phyloP scores from a whole-genome alignment of 1,284 basidiomycete species.

The Ceratobasidium sp. region DNA sequence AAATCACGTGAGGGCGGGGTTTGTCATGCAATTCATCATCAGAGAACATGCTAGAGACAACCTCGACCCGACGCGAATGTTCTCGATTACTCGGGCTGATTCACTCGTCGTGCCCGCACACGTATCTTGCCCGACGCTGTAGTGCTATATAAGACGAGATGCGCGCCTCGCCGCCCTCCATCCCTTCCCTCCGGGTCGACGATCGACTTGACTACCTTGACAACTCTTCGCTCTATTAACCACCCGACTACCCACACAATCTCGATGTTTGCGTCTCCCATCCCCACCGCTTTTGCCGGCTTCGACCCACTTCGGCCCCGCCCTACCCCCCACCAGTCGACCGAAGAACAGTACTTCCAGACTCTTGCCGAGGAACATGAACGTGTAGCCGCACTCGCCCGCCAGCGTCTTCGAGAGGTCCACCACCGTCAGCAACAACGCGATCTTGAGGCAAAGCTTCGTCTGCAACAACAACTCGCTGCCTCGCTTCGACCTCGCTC shows the following conservation, averaged over 20 bases:
- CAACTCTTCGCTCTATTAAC: background rate
- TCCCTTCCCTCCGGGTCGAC: background rate
- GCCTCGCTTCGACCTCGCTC: constrained; percentile 14
- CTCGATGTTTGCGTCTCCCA: constrained; percentile 26
- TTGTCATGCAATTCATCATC: constrained; percentile 27
- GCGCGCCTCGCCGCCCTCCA: background rate
- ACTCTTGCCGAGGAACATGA: constrained; percentile 44
- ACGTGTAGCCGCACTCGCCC: constrained; percentile 36
- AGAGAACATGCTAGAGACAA: constrained; percentile 27
- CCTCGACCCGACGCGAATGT: constrained; percentile 29
- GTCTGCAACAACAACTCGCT: constrained; percentile 38
- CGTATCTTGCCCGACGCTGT: constrained; percentile 2
- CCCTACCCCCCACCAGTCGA: constrained; percentile 11
- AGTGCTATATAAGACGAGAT: constrained; percentile 24
- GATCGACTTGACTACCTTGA: too few species aligned
- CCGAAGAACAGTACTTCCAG: constrained; percentile 44
- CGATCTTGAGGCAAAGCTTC: constrained; percentile 21
- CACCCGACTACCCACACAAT: constrained; percentile 2
- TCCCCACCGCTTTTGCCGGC: constrained; percentile 21
- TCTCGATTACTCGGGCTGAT: constrained; percentile 10
- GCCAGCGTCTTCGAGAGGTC: constrained; percentile 25
- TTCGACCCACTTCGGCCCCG: constrained; percentile 22
- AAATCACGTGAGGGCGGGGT: constrained; percentile 10
- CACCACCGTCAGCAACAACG: constrained; percentile 19
- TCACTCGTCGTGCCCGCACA: too few species aligned